Evolutionary conservation across 2,329 filamentous ascomycete genomes (phyloP), one percentile per base, ranked within the genome.

Genomic region (Pleochaeta shiraiana): DNA sequence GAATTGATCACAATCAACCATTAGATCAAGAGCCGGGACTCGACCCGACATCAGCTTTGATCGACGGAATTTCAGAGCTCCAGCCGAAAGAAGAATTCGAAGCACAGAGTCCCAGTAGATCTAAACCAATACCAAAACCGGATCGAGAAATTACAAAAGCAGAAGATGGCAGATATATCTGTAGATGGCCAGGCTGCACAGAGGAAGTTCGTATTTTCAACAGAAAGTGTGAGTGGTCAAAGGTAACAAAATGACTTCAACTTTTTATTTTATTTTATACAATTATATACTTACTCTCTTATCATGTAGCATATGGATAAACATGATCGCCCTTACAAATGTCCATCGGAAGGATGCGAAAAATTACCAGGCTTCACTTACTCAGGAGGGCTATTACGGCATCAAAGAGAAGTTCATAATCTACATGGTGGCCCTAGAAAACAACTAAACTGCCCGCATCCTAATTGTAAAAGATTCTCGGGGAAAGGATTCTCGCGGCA

Each of bases 301-400:
- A n/a, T 24, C 16, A 6, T 66, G 63, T 66, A 97, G 77, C 92
- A 97, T 74, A 96, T 96, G 91, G 92, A 97, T 76, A 95, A 95
- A 74, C 92, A 97, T 73, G 90, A 95, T 70, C 82, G 92, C 14
- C 92, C 92, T 0, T 97, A 96, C 73, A 88, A 90, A 71, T 97
- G 92, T 74, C 79, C 78, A 26, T 84, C 86, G 53, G 80, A 83
- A n/a, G 87, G 87, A 43, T 96, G 92, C 74, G 89, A 92, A 71
- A 95, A 95, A 71, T 81, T 95, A 0, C 88, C 88, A 63, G 92
- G 92, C 0, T 97, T 97, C 74, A 97, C 92, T 0, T 97, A 97
- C 73, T 92, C 88, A 0, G 92, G 92, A 19, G 92, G 92, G 3
- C 82, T 97, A 0, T 76, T 95, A 21, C 82, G 92, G 57, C 92